Evolutionary conservation across 1,284 basidiomycete species (phyloP).

Genomic region (Meira miltonrushii): DNA sequence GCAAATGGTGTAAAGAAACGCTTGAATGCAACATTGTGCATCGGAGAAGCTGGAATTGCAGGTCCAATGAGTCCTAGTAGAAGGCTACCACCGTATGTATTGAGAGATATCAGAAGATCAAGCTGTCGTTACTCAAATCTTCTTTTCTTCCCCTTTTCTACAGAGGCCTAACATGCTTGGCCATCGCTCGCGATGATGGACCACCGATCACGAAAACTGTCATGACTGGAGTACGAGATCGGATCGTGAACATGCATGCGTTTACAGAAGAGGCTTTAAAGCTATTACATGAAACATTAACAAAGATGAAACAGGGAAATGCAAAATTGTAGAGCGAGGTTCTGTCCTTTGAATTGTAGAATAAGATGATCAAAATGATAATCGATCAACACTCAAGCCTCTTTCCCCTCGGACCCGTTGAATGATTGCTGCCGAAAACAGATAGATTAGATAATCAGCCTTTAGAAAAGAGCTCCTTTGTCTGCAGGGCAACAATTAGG

Average conservation of each 20-base stretch:
- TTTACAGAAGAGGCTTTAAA: constrained; percentile 7
- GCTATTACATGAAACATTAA: constrained; percentile 1
- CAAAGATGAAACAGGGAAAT: not conserved
- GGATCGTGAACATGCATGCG: constrained; percentile 7
- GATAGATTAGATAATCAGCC: no score
- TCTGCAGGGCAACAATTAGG: no score
- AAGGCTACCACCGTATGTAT: constrained; percentile 12
- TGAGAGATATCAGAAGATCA: not conserved
- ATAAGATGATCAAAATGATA: no score
- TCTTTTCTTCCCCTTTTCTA: not conserved
- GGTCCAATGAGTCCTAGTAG: constrained; percentile 1
- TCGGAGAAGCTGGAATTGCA: constrained; percentile 11
- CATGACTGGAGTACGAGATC: constrained; percentile 5
- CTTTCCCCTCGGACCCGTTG: no score
- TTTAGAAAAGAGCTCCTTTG: no score
- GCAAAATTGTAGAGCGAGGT: no score
- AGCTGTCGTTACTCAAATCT: not conserved
- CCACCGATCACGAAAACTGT: constrained; percentile 9
- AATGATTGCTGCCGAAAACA: no score
- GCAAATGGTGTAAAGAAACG: constrained; percentile 8
- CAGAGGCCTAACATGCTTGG: constrained; percentile 6
- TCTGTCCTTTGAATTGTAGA: no score
- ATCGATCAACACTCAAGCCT: no score
- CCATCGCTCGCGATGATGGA: constrained; percentile 5
- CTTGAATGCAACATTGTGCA: not conserved